Evolutionary conservation across 805 yeast species (phyloP), one percentile per base, ranked within the genome.

Genomic region (Wickerhamiella occidentalis): DNA sequence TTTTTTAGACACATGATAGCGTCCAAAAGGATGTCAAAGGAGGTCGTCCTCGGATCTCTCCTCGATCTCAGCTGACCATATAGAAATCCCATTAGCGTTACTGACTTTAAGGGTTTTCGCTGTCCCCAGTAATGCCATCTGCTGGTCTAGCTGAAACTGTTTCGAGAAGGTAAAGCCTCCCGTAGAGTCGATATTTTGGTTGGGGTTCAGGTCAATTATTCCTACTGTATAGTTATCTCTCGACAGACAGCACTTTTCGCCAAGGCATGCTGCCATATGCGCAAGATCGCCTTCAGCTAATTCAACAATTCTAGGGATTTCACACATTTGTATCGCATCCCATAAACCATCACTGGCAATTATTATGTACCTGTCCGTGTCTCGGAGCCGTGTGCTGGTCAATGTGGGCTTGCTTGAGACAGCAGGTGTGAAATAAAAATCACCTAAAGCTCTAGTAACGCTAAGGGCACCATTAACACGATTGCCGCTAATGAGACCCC

Each of bases 131-230:
- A 29, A 6, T 7, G 33, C 13, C 33, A 13, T 13, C 33, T 11
- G 12, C 11, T 38, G 42, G 21, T 41, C 29, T 30, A 28, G 19
- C 9, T 6, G 25, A 29, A 33, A 22, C 38, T 19, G 13, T 15
- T 43, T 43, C 18, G 25, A 18, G 13, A 43, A 43, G 11, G 46
- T 43, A 25, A 30, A 43, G 23, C 45, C 45, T 6, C 38, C 15
- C 2, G 35, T 30, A 3, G 22, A n/a, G 9, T 7, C 43, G 5
- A 15, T 6, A 3, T 22, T 18, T 3, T 40, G 11, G 3, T 4
- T 21, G 3, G 18, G 13, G 11, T 11, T 6, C 8, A 43, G 19
- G 11, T 17, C 18, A 7, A 43, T 29, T 11, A 15, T 25, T 2
- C 36, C 37, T 4, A 29, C 18, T 25, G 46, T 43, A 18, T 29